Evolutionary conservation across 177 flowering plant species (phyloP).

Genomic region (Telopea speciosissima): DNA sequence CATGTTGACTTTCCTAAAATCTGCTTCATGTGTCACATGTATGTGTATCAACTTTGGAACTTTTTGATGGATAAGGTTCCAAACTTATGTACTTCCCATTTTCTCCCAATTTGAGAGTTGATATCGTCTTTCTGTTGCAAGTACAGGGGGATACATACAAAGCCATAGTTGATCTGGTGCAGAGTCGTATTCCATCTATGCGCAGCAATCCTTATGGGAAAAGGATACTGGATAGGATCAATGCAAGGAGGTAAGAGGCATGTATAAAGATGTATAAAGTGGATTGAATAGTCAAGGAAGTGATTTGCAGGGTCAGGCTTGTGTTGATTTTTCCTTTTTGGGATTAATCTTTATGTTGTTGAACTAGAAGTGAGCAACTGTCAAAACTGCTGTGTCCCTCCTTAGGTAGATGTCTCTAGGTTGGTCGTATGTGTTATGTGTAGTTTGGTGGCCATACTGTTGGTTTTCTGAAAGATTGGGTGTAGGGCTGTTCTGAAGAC

Average conservation of each 20-base stretch:
- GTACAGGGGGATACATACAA: slow-evolving; percentile 22
- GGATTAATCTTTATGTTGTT: not conserved
- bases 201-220: slow-evolving; percentile 46
- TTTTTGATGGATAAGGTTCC: not conserved
- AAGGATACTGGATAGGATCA: slow-evolving; percentile 21
- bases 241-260: slow-evolving; percentile 6
- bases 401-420: not conserved
- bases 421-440: not conserved
- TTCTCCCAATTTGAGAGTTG: not conserved
- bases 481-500: not conserved
- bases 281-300: slow-evolving; percentile 3
- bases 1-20: not conserved
- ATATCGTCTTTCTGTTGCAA: slow-evolving; percentile 3
- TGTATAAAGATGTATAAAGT: slow-evolving; percentile 6
- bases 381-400: not conserved
- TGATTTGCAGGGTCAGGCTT: not conserved
- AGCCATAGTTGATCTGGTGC: slow-evolving; percentile 22
- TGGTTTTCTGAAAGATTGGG: not conserved
- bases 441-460: not conserved
- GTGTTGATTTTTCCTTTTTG: not conserved
- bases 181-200: slow-evolving; percentile 23
- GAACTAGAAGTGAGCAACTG: not conserved
- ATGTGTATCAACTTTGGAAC: not conserved
- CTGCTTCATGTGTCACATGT: not conserved
- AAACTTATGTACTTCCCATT: too few relatives aligned